Evolutionary conservation across 192 early-diverging fungal genomes (phyloP), one percentile per base, ranked within the genome.

Genomic region (Gamsiella multidivaricata): DNA sequence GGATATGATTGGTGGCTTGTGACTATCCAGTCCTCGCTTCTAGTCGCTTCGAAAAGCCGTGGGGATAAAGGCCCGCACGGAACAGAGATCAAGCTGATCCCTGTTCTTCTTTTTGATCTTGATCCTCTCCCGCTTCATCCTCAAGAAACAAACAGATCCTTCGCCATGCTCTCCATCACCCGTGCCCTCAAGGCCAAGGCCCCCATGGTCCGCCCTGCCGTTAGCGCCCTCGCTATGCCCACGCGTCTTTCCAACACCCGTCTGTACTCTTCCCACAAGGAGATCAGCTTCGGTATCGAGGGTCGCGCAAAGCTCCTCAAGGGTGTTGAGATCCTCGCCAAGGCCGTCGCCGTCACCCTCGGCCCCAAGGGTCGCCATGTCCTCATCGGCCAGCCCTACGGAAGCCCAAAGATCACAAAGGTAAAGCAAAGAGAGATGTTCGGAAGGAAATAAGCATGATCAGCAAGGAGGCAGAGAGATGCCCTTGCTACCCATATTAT

Each of bases 311-410:
- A 88, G 61, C 89, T 99, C 54, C 89, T 97, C 37, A 88, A 89
- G 70, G 98, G 98, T 87, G 96, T 98, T 56, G 97, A 99, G 71
- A 87, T 96, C 37, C 91, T 99, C 45, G 95, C 98, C 79, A 96
- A 93, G 80, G 97, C 98, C 23, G 98, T 99, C 22, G 97, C 98
- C n/a, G 94, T 96, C 68, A 99, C 98, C 39, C 91, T 99, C 25
- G 98, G 98, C 32, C 98, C 98, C 68, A 98, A 98, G 87, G 98
- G 98, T 75, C 90, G 98, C 75, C 98, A 97, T 80, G 98, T 99
- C 22, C 87, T 99, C 65, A 99, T 99, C 80, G 95, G 97, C 82
- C 98, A 99, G 83, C 80, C 94, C 37, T 99, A 97, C 67, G 98
- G 97, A 37, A 89, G 91, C 39, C 98, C 98, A 67, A 98, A 98